Evolutionary conservation across 495 filamentous ascomycete species (phyloP).

Genomic region (Aspergillus panamensis): DNA sequence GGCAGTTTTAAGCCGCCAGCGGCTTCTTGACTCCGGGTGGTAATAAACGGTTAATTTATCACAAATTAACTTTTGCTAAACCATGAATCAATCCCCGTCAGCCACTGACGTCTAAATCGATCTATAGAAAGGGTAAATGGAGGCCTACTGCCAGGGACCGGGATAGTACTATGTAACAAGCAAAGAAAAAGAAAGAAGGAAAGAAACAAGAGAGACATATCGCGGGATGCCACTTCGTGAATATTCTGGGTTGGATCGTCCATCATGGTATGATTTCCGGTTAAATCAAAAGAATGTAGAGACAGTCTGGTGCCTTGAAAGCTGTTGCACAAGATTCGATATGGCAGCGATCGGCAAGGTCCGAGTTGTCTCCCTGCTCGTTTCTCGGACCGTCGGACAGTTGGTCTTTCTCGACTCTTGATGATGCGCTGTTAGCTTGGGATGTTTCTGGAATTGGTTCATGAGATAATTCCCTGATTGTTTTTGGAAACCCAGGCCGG

Average conservation of each 20-base stretch:
- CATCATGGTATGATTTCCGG: constrained; percentile 8
- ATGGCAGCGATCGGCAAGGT: constrained; percentile 25
- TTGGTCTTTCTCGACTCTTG: background rate
- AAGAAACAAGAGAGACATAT: background rate
- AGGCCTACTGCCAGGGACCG: background rate
- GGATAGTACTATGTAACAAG: background rate
- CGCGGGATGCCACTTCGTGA: constrained; percentile 2
- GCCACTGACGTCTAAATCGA: background rate
- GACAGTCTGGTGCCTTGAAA: background rate
- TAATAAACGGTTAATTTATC: background rate
- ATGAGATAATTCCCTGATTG: too few relatives aligned
- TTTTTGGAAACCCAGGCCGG: too few relatives aligned
- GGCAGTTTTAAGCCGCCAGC: background rate
- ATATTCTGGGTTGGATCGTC: constrained; percentile 1
- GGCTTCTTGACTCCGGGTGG: background rate
- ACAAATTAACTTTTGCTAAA: background rate
- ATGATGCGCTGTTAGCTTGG: too few relatives aligned
- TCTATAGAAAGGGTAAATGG: background rate
- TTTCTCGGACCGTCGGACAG: constrained; percentile 1
- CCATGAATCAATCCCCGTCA: background rate
- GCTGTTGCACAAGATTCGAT: constrained; percentile 5
- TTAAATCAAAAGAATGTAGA: constrained; percentile 9
- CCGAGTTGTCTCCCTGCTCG: constrained; percentile 3
- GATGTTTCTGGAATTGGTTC: too few relatives aligned
- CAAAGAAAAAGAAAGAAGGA: background rate